phyloP scores from a whole-genome alignment of 148 eudicot genomes.

The Diospyros kaki region DNA sequence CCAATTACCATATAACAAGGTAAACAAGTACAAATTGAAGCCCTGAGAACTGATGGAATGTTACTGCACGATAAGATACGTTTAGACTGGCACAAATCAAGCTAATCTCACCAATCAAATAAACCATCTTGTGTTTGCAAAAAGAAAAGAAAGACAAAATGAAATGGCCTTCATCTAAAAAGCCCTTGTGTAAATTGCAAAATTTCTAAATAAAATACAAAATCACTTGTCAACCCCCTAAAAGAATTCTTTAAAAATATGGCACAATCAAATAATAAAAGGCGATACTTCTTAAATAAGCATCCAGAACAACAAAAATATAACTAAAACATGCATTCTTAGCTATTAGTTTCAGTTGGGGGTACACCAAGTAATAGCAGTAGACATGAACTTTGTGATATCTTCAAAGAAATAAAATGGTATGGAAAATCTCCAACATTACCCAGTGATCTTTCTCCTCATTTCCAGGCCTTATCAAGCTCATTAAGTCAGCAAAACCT shows the following conservation, averaged over 20 bases:
- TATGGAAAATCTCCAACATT: conserved; percentile 9
- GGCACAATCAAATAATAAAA: not conserved
- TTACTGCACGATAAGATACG: not conserved
- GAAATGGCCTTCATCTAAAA: not conserved
- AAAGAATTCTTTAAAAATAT: not conserved
- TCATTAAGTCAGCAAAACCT: conserved; percentile 74
- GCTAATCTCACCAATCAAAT: too few relatives aligned
- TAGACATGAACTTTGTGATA: not conserved
- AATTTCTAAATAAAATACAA: not conserved
- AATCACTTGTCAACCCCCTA: too few relatives aligned
- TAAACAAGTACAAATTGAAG: not conserved
- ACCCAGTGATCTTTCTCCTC: conserved; percentile 99
- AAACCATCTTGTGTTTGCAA: not conserved
- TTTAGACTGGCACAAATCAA: not conserved
- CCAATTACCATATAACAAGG: not conserved
- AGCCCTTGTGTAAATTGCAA: not conserved
- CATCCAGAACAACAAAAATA: not conserved
- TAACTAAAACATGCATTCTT: not conserved
- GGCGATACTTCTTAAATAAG: not conserved
- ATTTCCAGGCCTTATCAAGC: conserved; percentile 64
- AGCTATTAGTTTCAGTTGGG: not conserved
- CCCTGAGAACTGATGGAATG: not conserved
- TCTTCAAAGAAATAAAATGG: not conserved
- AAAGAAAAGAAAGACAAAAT: not conserved
- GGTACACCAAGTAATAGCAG: not conserved